Evolutionary conservation across 208 protist species (phyloP), one percentile per base, ranked within the genome.

Genomic region (Trypanosoma cruzi): DNA sequence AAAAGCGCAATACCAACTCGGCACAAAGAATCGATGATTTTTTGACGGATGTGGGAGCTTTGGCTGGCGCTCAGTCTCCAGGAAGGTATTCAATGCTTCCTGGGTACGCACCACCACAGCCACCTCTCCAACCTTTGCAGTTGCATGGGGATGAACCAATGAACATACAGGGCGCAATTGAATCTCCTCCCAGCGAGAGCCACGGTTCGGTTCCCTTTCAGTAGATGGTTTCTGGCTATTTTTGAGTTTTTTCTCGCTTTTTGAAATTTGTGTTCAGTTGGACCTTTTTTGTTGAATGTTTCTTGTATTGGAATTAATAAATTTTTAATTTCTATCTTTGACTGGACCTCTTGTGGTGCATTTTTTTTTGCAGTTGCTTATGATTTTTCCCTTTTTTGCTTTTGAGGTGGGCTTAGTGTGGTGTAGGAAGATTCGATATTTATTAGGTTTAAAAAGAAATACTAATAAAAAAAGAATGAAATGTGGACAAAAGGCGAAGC

Each of bases 11-110:
- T 6, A 70, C 62, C 11, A 75, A 79, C 52, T 61, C 84, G 29
- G 59, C 69, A 28, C 59, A 79, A 34, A 76, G 82, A 22, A 63
- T 93, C 11, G 87, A 93, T 66, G 69, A 88, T 50, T 88, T 93
- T 80, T 53, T 93, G 24, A 75, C 76, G 22, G 69, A 66, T 24
- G 34, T 93, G 8, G 65, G 81, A n/a, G 55, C 68, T 24, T 37
- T 62, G 68, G 16, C 60, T 61, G 40, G 36, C 53, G 3, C 14
- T n/a, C 40, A 37, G 52, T 24, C 13, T 64, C 36, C 8, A 53
- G 48, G 36, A 40, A 58, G 55, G 40, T 49, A 46, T 34, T 36
- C 16, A 7, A 44, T 42, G 16, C 8, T 7, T 52, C 5, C 48
- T 44, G 37, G 34, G 20, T 66, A 60, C 34, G 13, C 26, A 0